These are phyloP conservation scores for Neopestalotiopsis sp. DNA, from an alignment of 2,329 filamentous ascomycete genomes.

Conservation along the genomic window DNA sequence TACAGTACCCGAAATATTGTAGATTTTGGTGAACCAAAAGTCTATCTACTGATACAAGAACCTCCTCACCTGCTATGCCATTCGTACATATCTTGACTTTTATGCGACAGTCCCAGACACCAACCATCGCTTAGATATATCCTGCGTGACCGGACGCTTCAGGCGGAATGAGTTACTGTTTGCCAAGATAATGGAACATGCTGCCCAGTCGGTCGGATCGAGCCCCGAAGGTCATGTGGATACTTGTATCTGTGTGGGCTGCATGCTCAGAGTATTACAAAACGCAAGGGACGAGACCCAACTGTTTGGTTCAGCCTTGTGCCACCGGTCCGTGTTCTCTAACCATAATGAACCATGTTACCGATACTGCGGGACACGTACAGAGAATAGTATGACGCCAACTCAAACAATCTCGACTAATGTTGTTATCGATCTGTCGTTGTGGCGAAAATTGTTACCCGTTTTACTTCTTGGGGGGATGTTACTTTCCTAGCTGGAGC, in stretches of 20 bases:
- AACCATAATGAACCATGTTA: neutral
- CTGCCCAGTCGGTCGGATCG: neutral
- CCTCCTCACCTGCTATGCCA: too few species aligned
- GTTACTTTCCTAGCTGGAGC: neutral
- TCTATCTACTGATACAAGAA: too few species aligned
- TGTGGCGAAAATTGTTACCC: neutral
- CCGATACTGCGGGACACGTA: neutral
- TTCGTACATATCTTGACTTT: too few species aligned
- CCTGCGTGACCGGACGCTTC: neutral
- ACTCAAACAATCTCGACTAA: neutral
- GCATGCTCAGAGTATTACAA: neutral
- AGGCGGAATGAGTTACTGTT: neutral
- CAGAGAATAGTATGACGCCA: neutral
- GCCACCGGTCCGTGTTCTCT: neutral
- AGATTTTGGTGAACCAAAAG: too few species aligned
- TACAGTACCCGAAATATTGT: too few species aligned
- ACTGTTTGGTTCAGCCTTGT: neutral
- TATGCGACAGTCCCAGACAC: too few species aligned
- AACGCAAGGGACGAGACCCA: neutral
- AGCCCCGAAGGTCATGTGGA: neutral
- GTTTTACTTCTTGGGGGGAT: neutral
- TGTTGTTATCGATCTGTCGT: neutral
- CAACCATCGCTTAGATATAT: too few species aligned
- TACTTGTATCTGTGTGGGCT: neutral
- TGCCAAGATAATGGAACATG: neutral